These are phyloP conservation scores for Xylariaceae sp. DNA, from an alignment of 2,329 filamentous ascomycete species.

Conservation along the genomic window DNA sequence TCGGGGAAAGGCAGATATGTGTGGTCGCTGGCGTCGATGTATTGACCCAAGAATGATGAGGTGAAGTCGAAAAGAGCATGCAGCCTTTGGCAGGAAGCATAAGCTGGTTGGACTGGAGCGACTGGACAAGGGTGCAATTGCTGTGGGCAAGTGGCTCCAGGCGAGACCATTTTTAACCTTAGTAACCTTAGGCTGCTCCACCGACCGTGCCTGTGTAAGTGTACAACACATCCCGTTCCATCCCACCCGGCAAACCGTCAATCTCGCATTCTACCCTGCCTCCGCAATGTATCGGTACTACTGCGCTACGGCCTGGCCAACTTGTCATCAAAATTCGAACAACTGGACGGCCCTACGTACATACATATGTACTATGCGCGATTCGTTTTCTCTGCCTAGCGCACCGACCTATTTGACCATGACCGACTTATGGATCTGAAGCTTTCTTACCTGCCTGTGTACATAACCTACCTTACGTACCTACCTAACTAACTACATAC, in stretches of 20 bases:
- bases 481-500: background rate
- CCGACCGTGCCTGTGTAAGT: conserved; percentile 24
- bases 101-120: conserved; percentile 37
- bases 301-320: conserved; percentile 14
- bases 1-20: background rate
- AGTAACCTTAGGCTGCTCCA: conserved; percentile 27
- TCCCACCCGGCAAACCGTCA: conserved; percentile 1
- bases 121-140: conserved; percentile 29
- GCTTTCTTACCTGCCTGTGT: background rate
- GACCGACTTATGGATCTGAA: too few species aligned
- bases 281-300: conserved; percentile 17
- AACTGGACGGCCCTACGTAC: conserved; percentile 25
- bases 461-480: background rate
- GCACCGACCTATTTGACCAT: too few species aligned
- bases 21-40: conserved; percentile 10
- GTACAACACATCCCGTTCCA: conserved; percentile 21
- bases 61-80: conserved; percentile 39
- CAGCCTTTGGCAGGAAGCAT: conserved; percentile 34
- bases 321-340: conserved; percentile 30
- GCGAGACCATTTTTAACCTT: conserved; percentile 30
- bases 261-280: conserved; percentile 6
- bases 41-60: conserved; percentile 33
- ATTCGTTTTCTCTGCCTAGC: conserved; percentile 3
- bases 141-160: conserved; percentile 24
- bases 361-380: conserved; percentile 4